Evolutionary conservation across 495 filamentous ascomycete genomes (phyloP).

Genomic region (Trichoderma orchidacearum): DNA sequence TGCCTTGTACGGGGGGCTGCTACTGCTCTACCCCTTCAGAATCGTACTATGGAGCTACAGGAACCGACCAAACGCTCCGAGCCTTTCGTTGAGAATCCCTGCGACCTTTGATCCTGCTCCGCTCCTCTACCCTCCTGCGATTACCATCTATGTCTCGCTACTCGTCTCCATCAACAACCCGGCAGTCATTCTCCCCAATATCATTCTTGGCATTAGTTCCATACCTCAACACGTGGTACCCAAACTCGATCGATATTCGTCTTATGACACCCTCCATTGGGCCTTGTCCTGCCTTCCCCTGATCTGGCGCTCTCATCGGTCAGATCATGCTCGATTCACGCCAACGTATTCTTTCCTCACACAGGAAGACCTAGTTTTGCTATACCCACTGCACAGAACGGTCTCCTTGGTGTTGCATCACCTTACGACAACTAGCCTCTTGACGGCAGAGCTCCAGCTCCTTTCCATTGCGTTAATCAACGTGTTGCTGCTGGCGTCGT

Average conservation of each 20-base stretch:
- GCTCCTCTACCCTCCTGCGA: slow-evolving; percentile 66
- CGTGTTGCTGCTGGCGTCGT: slow-evolving; percentile 59
- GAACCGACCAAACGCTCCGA: slow-evolving; percentile 18
- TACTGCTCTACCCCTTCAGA: slow-evolving; percentile 32
- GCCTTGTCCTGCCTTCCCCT: slow-evolving; percentile 50
- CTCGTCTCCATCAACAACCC: slow-evolving; percentile 48
- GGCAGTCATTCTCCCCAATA: slow-evolving; percentile 55
- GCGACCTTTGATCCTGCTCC: slow-evolving; percentile 80
- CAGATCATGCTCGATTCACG: not conserved
- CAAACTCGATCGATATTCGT: slow-evolving; percentile 32
- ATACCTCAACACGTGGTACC: slow-evolving; percentile 65
- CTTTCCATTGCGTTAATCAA: slow-evolving; percentile 75
- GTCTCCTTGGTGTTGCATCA: slow-evolving; percentile 60
- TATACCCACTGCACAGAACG: slow-evolving; percentile 79
- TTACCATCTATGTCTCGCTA: slow-evolving; percentile 67
- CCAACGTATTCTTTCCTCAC: slow-evolving; percentile 19
- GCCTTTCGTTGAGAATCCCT: slow-evolving; percentile 40
- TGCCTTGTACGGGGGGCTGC: slow-evolving; percentile 11
- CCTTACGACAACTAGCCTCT: slow-evolving; percentile 74
- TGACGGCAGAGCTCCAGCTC: slow-evolving; percentile 76
- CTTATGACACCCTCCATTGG: slow-evolving; percentile 58
- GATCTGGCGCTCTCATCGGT: slow-evolving; percentile 11
- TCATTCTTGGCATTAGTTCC: slow-evolving; percentile 66
- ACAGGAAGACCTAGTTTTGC: slow-evolving; percentile 48
- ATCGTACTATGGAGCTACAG: slow-evolving; percentile 27